Percentiles rank a stretch among this genome's conserved stretches.
These are phyloP conservation scores for Suillus brevipes DNA, from an alignment of 768 basidiomycete species.

Conservation along the genomic window DNA sequence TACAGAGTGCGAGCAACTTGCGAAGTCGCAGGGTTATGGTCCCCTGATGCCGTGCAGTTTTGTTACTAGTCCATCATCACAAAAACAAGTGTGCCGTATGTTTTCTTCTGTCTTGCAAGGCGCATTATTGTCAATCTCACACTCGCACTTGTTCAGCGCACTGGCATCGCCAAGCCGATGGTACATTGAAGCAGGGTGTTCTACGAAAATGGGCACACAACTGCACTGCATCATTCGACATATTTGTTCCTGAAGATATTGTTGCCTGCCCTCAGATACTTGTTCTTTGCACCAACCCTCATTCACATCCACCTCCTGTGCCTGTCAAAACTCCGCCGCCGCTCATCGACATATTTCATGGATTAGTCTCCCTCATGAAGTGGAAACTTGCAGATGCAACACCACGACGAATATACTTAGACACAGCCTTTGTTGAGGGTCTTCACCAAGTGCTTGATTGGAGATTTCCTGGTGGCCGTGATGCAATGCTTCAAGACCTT, in stretches of 20 bases:
- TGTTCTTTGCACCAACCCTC: conserved; percentile 15
- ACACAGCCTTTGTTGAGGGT: conserved; percentile 23
- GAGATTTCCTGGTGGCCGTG: neutral
- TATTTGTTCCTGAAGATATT: conserved; percentile 14
- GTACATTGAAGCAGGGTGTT: neutral
- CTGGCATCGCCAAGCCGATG: neutral
- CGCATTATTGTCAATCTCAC: neutral
- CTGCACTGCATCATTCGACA: neutral
- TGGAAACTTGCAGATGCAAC: conserved; percentile 33
- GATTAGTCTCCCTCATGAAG: conserved; percentile 12
- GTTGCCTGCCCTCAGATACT: conserved; percentile 8
- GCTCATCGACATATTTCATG: conserved; percentile 13
- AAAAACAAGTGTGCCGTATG: neutral
- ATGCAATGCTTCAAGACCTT: neutral
- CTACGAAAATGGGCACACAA: neutral
- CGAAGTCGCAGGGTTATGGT: neutral
- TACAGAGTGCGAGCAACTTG: neutral
- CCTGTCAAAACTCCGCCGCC: conserved; percentile 11
- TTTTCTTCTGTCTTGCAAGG: neutral
- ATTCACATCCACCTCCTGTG: conserved; percentile 7
- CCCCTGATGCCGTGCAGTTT: neutral
- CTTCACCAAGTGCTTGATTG: conserved; percentile 19
- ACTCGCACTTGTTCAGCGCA: neutral
- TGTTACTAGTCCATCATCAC: neutral
- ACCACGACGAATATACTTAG: conserved; percentile 24